Percentiles rank a stretch among this genome's conserved stretches.
phyloP scores from a whole-genome alignment of 23 red algal genomes.

The Chondrus crispus region DNA sequence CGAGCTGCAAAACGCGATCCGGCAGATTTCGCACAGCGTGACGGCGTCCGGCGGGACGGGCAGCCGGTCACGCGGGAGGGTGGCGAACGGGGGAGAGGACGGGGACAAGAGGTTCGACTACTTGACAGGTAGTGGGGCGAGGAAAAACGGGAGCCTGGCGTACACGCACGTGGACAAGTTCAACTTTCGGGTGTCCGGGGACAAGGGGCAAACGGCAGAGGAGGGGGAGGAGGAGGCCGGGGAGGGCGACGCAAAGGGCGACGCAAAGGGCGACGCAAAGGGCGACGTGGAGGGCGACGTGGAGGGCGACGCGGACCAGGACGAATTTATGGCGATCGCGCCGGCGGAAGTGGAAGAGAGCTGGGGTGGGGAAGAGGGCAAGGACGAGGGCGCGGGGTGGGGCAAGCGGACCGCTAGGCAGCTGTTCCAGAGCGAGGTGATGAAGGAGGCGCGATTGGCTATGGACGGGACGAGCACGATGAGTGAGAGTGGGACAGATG shows the following conservation, averaged over 20 bases:
- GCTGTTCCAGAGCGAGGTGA: constrained; percentile 32
- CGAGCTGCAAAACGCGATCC: constrained; percentile 57
- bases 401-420: background rate
- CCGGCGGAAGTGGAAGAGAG: constrained; percentile 55
- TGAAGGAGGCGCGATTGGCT: constrained; percentile 26
- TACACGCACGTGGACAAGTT: constrained; percentile 28
- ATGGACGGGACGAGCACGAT: background rate
- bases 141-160: constrained; percentile 29
- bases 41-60: constrained; percentile 30
- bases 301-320: background rate
- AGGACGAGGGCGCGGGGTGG: background rate
- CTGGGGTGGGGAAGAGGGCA: constrained; percentile 17
- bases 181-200: no score
- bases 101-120: background rate
- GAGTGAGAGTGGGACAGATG: background rate
- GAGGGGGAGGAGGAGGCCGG: background rate
- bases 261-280: background rate
- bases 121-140: background rate
- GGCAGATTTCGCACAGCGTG: constrained; percentile 45
- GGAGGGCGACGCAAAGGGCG: background rate
- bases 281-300: background rate
- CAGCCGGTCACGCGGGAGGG: background rate
- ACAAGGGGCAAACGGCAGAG: background rate
- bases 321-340: constrained; percentile 56
- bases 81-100: background rate